Percentiles rank a stretch among this genome's conserved stretches.
Conservation (phyloP, 768 basidiomycete species). For the Flagelloscypha sp. region DNA sequence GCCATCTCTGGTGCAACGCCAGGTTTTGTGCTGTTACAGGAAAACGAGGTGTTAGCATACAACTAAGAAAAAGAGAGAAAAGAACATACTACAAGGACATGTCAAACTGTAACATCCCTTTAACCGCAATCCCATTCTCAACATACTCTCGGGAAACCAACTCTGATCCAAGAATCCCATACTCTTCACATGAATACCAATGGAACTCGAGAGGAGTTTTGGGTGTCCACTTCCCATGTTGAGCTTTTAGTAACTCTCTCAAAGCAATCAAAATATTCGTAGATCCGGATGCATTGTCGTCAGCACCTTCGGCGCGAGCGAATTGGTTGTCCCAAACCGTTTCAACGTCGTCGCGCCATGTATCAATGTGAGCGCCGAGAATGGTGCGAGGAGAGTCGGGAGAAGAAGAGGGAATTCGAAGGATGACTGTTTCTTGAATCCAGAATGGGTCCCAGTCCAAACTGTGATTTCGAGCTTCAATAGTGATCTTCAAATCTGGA, state of each 20-base stretch:
- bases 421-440: constrained; percentile 11
- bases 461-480: too few relatives aligned
- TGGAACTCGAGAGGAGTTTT: constrained; percentile 38
- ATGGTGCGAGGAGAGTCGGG: constrained; percentile 10
- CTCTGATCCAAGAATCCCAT: constrained; percentile 40
- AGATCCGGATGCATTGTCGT: constrained; percentile 33
- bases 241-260: constrained; percentile 29
- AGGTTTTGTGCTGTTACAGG: constrained; percentile 40
- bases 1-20: constrained; percentile 34
- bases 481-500: too few relatives aligned
- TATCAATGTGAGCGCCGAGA: constrained; percentile 15
- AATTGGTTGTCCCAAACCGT: too few relatives aligned
- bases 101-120: constrained; percentile 38
- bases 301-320: constrained; percentile 28
- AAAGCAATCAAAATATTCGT: constrained; percentile 38
- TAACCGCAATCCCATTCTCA: constrained; percentile 30
- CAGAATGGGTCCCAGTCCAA: too few relatives aligned
- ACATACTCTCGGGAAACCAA: constrained; percentile 40
- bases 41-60: constrained; percentile 14
- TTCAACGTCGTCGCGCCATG: too few relatives aligned
- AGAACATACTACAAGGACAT: constrained; percentile 32
- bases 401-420: constrained; percentile 9
- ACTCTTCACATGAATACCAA: constrained; percentile 43
- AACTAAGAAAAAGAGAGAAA: background rate
- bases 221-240: constrained; percentile 35